Evolutionary conservation across 768 basidiomycete genomes (phyloP), one percentile per base, ranked within the genome.

Genomic region (Boletus reticuloceps): DNA sequence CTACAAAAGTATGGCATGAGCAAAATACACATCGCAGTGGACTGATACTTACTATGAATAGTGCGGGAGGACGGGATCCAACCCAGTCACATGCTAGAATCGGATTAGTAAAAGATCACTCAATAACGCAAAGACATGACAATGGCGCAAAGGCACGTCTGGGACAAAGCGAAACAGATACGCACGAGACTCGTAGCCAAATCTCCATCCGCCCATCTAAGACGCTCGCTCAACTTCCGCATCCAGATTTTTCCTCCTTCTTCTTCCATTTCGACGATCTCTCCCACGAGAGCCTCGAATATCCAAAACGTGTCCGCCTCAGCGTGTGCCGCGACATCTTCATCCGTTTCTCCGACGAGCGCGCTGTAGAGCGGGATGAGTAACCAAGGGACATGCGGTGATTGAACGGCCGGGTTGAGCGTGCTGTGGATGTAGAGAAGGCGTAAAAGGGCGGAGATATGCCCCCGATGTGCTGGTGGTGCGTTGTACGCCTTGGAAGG

Each of bases 241-340:
- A 83, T 83, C 88, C 87, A 91, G 25, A 77, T 41, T 46, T 73
- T 78, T 8, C 80, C 81, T 16, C 80, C 80, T 54, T 85, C 83
- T 49, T 86, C 86, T 55, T 86, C 85, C n/a, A 92, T 66, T 48
- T 89, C 89, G 2, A 81, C 75, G 47, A 91, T 81, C 63, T 91
- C 89, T 27, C 84, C 82, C 0, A 90, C 73, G 61, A 91, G 76
- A 0, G 83, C 79, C 67, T 91, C 88, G 52, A 91, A 87, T 6
- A 91, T 63, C 90, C 89, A 92, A 67, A 92, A 92, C 0, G 85
- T 79, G 62, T 92, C 90, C 2, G 90, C 89, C 68, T 92, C 90
- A 6, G 79, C 79, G 66, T 91, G 88, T 0, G 80, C 76, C 11
- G 80, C 66, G 41, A 88, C 85, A 51, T 82, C 79, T 0, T 77